These are phyloP conservation scores for Cucurbita argyrosperma DNA, from an alignment of 306 rosid genomes.

Conservation along the genomic window DNA sequence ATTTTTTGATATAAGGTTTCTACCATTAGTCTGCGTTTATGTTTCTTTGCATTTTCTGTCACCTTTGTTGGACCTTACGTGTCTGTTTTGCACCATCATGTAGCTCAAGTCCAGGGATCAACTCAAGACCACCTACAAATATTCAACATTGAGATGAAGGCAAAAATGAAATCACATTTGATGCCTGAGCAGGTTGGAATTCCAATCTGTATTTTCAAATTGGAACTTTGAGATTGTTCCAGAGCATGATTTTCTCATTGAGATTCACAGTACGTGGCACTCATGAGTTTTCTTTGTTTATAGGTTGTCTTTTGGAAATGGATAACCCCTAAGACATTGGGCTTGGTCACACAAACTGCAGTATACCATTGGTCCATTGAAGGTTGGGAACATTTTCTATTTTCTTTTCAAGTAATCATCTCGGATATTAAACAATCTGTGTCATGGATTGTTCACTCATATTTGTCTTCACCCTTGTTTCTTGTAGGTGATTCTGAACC, in stretches of 20 bases:
- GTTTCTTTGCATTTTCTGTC: background rate
- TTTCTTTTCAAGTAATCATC: background rate
- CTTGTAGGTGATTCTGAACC: conserved; percentile 88
- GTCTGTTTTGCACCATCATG: conserved; percentile 7
- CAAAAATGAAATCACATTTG: conserved; percentile 82
- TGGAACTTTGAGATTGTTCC: background rate
- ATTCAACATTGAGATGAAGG: conserved; percentile 89
- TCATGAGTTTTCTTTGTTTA: conserved; percentile 8
- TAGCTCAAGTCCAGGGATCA: conserved; percentile 96
- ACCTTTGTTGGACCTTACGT: background rate
- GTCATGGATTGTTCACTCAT: conserved; percentile 7
- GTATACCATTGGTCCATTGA: conserved; percentile 98
- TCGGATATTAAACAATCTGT: background rate
- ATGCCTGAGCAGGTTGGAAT: conserved; percentile 93
- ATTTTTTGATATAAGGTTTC: conserved; percentile 9
- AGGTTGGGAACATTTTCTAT: conserved; percentile 33
- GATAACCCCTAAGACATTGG: conserved; percentile 85
- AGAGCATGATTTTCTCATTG: background rate
- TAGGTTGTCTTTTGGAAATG: conserved; percentile 98
- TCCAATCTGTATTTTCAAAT: background rate
- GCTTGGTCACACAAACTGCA: conserved; percentile 80
- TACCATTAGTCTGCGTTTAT: background rate
- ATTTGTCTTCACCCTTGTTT: conserved; percentile 7
- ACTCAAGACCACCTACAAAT: conserved; percentile 96
- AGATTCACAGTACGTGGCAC: conserved; percentile 5